These are phyloP conservation scores for Termitomyces sp. DNA, from an alignment of 768 basidiomycete species.

Conservation along the genomic window DNA sequence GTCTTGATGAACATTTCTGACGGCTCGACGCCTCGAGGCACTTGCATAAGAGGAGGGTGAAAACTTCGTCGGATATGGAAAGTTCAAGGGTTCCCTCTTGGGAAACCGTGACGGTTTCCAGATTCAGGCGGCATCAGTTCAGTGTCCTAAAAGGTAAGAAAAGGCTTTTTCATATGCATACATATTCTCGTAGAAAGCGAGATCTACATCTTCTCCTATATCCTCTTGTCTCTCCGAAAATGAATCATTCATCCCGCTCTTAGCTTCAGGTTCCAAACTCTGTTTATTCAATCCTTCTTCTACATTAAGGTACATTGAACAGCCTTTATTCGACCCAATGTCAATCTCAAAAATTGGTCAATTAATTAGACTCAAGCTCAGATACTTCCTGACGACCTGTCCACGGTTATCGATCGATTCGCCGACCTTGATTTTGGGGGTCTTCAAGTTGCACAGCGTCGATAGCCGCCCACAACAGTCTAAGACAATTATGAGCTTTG, in stretches of 20 bases:
- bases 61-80: conserved; percentile 9
- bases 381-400: background rate
- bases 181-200: background rate
- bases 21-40: conserved; percentile 9
- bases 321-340: background rate
- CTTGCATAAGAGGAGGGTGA: background rate
- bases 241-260: background rate
- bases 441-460: background rate
- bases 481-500: background rate
- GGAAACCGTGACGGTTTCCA: background rate
- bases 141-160: conserved; percentile 1
- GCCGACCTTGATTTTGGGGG: background rate
- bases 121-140: background rate
- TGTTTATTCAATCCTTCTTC: background rate
- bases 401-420: background rate
- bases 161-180: background rate
- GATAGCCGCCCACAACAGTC: background rate
- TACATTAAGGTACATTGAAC: background rate
- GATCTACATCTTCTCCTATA: conserved; percentile 2
- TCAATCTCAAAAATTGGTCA: background rate
- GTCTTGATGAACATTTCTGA: conserved; percentile 4
- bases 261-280: background rate
- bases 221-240: background rate
- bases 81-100: conserved; percentile 8
- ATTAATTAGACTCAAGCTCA: background rate